Percentiles rank a stretch among this genome's conserved stretches.
These are phyloP conservation scores for Leucosporidium creatinivorum DNA, from an alignment of 768 basidiomycete species.

Conservation along the genomic window DNA sequence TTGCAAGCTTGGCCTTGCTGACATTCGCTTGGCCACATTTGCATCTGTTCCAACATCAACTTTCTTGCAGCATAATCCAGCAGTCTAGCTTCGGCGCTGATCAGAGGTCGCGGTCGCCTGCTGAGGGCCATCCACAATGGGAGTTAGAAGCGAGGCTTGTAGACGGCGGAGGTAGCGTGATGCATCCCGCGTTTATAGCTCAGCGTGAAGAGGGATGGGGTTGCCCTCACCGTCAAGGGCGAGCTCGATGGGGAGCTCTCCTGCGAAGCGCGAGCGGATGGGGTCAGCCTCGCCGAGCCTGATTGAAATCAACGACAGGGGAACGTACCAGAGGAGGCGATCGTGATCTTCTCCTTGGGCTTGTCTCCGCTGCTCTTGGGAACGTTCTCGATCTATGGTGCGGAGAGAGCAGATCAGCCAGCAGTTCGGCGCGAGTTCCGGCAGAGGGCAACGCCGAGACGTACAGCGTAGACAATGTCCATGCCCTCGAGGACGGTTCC, in stretches of 20 bases:
- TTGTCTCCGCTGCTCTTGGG: slow-evolving; percentile 63
- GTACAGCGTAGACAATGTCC: slow-evolving; percentile 67
- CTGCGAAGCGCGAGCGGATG: not conserved
- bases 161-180: too few species aligned
- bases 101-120: too few species aligned
- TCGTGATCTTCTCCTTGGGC: slow-evolving; percentile 68
- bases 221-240: slow-evolving; percentile 54
- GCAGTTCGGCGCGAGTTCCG: not conserved
- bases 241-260: slow-evolving; percentile 51
- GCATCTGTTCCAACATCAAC: too few species aligned
- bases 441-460: slow-evolving; percentile 14
- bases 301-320: slow-evolving; percentile 1
- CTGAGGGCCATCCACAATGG: not conserved
- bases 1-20: too few species aligned
- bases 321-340: slow-evolving; percentile 61
- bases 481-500: slow-evolving; percentile 87
- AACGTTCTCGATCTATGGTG: slow-evolving; percentile 56
- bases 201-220: slow-evolving; percentile 87
- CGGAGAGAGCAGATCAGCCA: slow-evolving; percentile 2
- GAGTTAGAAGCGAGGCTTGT: not conserved
- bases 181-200: slow-evolving; percentile 58
- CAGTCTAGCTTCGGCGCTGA: too few species aligned
- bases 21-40: too few species aligned
- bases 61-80: too few species aligned
- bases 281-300: not conserved